These are phyloP conservation scores for Solanum pimpinellifolium DNA, from an alignment of 257 asterid genomes.

Conservation along the genomic window DNA sequence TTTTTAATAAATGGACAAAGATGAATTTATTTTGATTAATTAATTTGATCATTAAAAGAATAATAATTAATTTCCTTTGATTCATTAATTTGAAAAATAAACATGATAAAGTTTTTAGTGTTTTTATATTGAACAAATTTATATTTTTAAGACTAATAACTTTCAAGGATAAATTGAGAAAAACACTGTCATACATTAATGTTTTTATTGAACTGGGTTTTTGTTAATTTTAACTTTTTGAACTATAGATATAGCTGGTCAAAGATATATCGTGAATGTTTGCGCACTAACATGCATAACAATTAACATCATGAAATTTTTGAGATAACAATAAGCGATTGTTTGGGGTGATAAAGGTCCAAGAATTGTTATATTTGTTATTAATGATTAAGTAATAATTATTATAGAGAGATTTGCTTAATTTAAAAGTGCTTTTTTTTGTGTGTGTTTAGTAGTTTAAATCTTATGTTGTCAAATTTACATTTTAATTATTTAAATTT, in stretches of 20 bases:
- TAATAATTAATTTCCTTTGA: too few species aligned
- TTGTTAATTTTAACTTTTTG: too few species aligned
- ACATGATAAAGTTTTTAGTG: too few species aligned
- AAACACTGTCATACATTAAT: too few species aligned
- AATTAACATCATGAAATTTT: not conserved
- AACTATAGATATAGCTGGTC: not conserved
- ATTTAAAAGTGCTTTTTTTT: not conserved
- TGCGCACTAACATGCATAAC: not conserved
- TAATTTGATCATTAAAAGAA: too few species aligned
- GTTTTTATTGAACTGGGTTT: too few species aligned
- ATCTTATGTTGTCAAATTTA: not conserved
- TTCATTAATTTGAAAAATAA: too few species aligned
- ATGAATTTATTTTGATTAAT: too few species aligned
- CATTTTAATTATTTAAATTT: not conserved
- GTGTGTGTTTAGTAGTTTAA: not conserved
- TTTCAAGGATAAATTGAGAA: too few species aligned
- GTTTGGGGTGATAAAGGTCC: not conserved
- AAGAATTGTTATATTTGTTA: not conserved
- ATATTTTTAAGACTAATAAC: too few species aligned
- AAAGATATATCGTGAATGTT: not conserved
- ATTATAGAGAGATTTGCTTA: not conserved
- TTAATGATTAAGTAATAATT: not conserved
- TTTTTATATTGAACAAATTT: too few species aligned
- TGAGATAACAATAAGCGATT: not conserved
- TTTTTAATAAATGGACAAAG: too few species aligned